A percentile compares a stretch with the other conserved stretches of the same genome.
Evolutionary conservation across 2,329 filamentous ascomycete species (phyloP).

Genomic region (Colletotrichum tabaci): DNA sequence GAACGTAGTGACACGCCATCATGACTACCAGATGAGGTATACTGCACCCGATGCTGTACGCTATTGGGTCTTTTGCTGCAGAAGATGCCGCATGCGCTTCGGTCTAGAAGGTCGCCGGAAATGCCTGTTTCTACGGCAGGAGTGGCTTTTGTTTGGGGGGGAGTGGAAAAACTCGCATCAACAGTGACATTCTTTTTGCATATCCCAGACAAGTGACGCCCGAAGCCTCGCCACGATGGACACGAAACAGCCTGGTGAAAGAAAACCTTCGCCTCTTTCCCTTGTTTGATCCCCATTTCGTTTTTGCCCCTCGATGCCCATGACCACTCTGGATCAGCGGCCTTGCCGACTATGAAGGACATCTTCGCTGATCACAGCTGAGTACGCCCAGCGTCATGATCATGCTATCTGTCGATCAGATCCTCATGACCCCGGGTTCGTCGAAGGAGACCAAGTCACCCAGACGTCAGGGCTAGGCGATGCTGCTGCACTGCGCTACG

Average conservation of each 20-base stretch:
- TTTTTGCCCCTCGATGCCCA: not conserved
- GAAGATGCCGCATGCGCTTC: not conserved
- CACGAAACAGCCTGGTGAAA: not conserved
- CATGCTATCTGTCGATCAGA: not conserved
- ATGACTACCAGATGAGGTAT: slow-evolving; percentile 19
- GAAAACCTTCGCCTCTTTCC: no score
- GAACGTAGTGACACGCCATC: slow-evolving; percentile 6
- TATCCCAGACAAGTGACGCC: not conserved
- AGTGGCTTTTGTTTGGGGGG: not conserved
- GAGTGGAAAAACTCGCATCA: not conserved
- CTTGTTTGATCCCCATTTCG: no score
- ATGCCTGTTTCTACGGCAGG: not conserved
- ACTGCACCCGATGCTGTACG: not conserved
- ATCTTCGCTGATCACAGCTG: not conserved
- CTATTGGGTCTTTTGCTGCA: slow-evolving; percentile 17
- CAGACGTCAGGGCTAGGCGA: not conserved
- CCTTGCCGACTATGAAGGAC: no score
- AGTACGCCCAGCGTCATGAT: not conserved
- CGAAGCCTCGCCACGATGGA: not conserved
- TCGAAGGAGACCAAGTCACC: not conserved
- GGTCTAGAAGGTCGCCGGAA: slow-evolving; percentile 24
- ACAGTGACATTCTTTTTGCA: not conserved
- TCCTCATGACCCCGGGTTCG: not conserved
- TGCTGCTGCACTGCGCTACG: not conserved
- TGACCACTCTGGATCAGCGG: not conserved